phyloP scores from a whole-genome alignment of 202 grass and related monocot species.

The Setaria viridis region DNA sequence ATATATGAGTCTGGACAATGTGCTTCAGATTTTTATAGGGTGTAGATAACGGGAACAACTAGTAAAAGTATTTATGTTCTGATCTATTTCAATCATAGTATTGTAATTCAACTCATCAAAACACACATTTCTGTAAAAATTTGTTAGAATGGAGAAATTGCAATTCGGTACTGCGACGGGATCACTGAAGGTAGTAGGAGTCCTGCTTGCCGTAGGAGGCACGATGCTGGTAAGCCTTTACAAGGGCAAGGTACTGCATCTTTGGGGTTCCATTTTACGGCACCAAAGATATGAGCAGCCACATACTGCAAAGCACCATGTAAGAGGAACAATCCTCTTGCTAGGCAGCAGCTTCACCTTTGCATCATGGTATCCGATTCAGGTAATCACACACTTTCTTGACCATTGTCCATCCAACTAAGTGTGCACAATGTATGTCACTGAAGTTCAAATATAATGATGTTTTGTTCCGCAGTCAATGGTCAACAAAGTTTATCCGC shows the following conservation, averaged over 20 bases:
- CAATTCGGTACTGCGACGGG: constrained; percentile 12
- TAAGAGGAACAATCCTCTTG: constrained; percentile 42
- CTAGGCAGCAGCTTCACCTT: constrained; percentile 37
- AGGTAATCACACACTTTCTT: constrained; percentile 24
- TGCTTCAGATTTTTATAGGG: not conserved
- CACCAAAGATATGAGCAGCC: not conserved
- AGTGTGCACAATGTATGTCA: not conserved
- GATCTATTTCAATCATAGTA: not conserved
- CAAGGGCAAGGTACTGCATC: constrained; percentile 41
- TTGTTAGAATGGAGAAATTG: constrained; percentile 44
- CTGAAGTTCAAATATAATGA: not conserved
- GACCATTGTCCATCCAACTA: not conserved
- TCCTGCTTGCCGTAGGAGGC: constrained; percentile 45
- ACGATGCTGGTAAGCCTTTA: constrained; percentile 43
- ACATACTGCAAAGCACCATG: not conserved
- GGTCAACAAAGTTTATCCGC: not conserved
- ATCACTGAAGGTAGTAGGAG: constrained; percentile 40
- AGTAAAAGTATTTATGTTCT: not conserved
- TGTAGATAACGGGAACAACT: not conserved
- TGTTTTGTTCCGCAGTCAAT: not conserved
- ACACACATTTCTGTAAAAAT: not conserved
- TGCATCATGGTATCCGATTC: constrained; percentile 47
- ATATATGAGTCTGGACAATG: not conserved
- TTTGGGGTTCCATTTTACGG: constrained; percentile 37
- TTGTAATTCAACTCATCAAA: not conserved